Base-by-base conservation (phyloP, 2,329 filamentous ascomycete genomes). In the Xylaria sp. region DNA sequence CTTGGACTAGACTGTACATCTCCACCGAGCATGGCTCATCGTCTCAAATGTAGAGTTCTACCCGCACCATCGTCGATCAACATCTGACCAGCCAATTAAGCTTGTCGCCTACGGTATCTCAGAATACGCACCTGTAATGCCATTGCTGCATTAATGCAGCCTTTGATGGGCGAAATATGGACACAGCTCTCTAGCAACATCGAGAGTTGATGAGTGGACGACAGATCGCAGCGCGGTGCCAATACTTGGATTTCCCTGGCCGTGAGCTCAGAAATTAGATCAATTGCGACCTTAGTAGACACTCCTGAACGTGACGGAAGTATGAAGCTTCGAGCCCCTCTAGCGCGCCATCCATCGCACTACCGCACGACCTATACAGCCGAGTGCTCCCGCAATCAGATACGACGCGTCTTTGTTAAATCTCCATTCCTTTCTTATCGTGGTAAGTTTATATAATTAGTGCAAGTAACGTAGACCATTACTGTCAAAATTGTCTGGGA, bases 351-450 rank as follows among this genome's bases (percentile, higher is more conserved):
- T 68, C 59, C 74, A 76, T 1, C 41, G 61, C 1, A 71, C 58
- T 2, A 79, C 66, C 7, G 72, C 70, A 30, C 71, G 65, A 0
- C 78, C 77, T 0, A 81, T 64, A 5, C 75, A 77, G 3, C 79
- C 78, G 0, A 79, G 62, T 5, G 78, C 77, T 12, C 79, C 78
- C 2, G 74, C 75, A 32, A 80, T 70, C 25, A 80, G 66, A 66
- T 79, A 80, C 0, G 74, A 75, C 28, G 74, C 74, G 18, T 75
- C 64, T 61, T 36, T 3, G 55, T 69, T 15, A 68, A 64, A 53
- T n/a, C 2, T 53, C 50, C 50, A 53, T 10, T 32, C 30, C 8
- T 23, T 28, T 18, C 12, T 28, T 3, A 25, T 30, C 25, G n/a
- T 46, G 5, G 10, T 20, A 3, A 46, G 15, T 23, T 46, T 46